phyloP scores from a whole-genome alignment of 176 grass and related monocot genomes.

The Chrysopogon serrulatus region DNA sequence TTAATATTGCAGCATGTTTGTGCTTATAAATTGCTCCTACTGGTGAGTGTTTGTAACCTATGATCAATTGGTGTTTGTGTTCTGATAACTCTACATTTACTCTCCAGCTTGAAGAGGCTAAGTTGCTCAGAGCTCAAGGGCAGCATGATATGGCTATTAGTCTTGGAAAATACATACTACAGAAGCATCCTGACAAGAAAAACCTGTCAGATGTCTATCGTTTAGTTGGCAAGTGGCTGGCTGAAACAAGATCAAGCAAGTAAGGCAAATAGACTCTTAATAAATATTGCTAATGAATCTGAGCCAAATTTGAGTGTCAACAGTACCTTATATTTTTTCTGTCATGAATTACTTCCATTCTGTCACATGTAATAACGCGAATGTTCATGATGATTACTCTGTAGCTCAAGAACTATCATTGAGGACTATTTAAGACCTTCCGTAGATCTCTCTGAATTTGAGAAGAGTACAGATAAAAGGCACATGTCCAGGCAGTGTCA shows the following conservation, averaged over 20 bases:
- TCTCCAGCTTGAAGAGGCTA: constrained; percentile 82
- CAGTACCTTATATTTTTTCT: background rate
- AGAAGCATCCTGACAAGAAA: constrained; percentile 63
- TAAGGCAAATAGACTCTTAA: too few species aligned
- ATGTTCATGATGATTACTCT: constrained; percentile 14
- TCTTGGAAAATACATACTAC: constrained; percentile 75
- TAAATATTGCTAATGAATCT: too few species aligned
- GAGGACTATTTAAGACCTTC: constrained; percentile 87
- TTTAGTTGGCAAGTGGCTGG: constrained; percentile 93
- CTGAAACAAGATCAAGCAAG: constrained; percentile 98
- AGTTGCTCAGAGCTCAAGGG: constrained; percentile 89
- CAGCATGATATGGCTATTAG: constrained; percentile 89
- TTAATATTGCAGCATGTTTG: constrained; percentile 10
- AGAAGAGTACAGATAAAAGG: constrained; percentile 51
- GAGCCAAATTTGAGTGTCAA: too few species aligned
- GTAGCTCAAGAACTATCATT: constrained; percentile 88
- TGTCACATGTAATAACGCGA: background rate
- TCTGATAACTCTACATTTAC: constrained; percentile 1
- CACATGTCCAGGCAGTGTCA: constrained; percentile 68
- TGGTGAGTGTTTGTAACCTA: background rate
- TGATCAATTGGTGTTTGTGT: constrained; percentile 20
- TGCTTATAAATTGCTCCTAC: constrained; percentile 4
- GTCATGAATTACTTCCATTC: constrained; percentile 1
- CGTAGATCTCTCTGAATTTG: constrained; percentile 56
- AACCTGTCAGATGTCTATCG: constrained; percentile 74